These are phyloP conservation scores for Eremomyces bilateralis DNA, from an alignment of 495 filamentous ascomycete species.

Conservation along the genomic window DNA sequence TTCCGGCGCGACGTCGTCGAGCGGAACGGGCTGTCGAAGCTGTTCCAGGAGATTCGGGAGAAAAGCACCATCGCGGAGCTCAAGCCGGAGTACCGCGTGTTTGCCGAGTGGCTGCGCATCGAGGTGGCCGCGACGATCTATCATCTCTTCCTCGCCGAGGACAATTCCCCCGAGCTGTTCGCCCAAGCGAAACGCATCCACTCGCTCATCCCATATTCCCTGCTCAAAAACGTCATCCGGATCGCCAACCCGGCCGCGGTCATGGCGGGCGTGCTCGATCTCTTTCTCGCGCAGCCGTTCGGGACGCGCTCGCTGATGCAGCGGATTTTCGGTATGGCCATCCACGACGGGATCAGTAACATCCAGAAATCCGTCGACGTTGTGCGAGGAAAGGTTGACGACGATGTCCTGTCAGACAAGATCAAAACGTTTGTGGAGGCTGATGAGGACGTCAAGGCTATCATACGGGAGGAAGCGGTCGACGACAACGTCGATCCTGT, in stretches of 20 bases:
- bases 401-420: constrained; percentile 60
- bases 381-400: constrained; percentile 46
- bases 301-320: constrained; percentile 77
- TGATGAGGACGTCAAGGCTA: constrained; percentile 48
- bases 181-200: constrained; percentile 86
- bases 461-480: constrained; percentile 47
- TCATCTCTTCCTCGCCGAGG: constrained; percentile 91
- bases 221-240: constrained; percentile 90
- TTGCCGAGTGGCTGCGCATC: constrained; percentile 94
- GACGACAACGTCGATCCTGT: constrained; percentile 58
- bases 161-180: constrained; percentile 91
- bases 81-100: constrained; percentile 88
- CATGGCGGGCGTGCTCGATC: constrained; percentile 78
- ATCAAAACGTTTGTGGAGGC: constrained; percentile 56
- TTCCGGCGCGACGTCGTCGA: constrained; percentile 58
- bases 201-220: constrained; percentile 72
- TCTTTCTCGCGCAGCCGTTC: constrained; percentile 90
- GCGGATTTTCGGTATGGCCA: constrained; percentile 73
- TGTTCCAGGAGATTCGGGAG: constrained; percentile 77
- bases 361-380: constrained; percentile 73
- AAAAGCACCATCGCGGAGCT: constrained; percentile 73
- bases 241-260: constrained; percentile 91
- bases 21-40: constrained; percentile 72
- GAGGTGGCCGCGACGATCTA: constrained; percentile 94
- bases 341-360: constrained; percentile 69